Evolutionary conservation across 106 monocot species (phyloP).

Genomic region (Narthecium ossifragum): DNA sequence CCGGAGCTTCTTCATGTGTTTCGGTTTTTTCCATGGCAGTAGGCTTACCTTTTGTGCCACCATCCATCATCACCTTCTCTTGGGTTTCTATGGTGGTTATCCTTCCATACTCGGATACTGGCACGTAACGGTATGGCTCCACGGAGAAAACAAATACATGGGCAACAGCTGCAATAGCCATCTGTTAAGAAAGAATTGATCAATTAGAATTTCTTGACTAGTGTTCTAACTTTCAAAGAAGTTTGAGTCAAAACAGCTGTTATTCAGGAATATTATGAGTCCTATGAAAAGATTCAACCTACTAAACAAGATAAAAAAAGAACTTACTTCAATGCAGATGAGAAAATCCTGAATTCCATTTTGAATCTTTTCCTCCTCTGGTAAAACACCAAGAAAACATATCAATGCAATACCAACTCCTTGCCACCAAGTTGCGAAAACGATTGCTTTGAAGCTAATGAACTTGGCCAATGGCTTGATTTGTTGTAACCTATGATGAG

Average conservation of each 20-base stretch:
- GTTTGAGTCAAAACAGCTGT: no score
- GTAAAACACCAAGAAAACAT: constrained; percentile 67
- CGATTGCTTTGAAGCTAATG: constrained; percentile 92
- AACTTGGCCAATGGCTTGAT: constrained; percentile 83
- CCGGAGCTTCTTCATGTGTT: constrained; percentile 55
- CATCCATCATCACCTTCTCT: constrained; percentile 25
- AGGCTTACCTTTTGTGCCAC: constrained; percentile 15
- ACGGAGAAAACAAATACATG: constrained; percentile 65
- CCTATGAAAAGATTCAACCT: no score
- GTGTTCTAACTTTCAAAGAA: background rate
- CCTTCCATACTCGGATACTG: constrained; percentile 23
- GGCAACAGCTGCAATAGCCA: constrained; percentile 82
- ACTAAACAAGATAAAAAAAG: background rate
- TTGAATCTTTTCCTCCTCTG: constrained; percentile 63
- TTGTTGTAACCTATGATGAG: constrained; percentile 43
- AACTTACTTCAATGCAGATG: constrained; percentile 76
- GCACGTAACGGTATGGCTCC: constrained; percentile 42
- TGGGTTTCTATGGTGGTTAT: constrained; percentile 41
- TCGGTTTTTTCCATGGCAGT: constrained; percentile 44
- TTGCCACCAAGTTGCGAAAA: constrained; percentile 98
- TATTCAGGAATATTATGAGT: no score
- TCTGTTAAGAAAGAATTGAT: constrained; percentile 39
- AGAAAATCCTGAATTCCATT: constrained; percentile 80
- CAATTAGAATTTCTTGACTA: background rate
- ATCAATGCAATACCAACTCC: constrained; percentile 70